Evolutionary conservation across 805 yeast species (phyloP).

Genomic region (Pichia nakasei): DNA sequence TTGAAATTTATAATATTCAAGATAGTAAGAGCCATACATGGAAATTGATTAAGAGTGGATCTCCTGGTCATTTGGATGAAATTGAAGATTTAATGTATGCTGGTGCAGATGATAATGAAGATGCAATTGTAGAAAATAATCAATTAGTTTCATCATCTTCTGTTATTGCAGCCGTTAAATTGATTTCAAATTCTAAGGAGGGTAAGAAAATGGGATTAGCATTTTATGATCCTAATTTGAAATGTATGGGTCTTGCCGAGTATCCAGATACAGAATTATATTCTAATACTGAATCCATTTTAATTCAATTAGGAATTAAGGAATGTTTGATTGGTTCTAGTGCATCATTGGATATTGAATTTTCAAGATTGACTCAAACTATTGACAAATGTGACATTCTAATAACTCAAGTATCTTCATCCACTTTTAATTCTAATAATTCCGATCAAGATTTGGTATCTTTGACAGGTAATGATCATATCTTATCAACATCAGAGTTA

Average conservation of each 20-base stretch:
- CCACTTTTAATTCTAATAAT: conserved; percentile 56
- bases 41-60: conserved; percentile 49
- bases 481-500: conserved; percentile 48
- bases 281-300: conserved; percentile 75
- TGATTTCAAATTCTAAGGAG: conserved; percentile 31
- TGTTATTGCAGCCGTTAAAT: conserved; percentile 46
- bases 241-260: conserved; percentile 63
- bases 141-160: conserved; percentile 19
- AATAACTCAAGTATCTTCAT: conserved; percentile 47
- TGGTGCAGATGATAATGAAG: background rate
- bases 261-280: conserved; percentile 82
- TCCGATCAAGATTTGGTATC: conserved; percentile 73
- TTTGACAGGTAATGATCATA: conserved; percentile 48
- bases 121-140: background rate
- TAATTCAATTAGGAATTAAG: conserved; percentile 83
- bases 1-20: conserved; percentile 52
- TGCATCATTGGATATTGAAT: conserved; percentile 38
- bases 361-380: conserved; percentile 57
- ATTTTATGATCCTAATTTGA: conserved; percentile 64
- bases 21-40: conserved; percentile 46
- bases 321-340: conserved; percentile 59
- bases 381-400: conserved; percentile 74
- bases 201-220: conserved; percentile 64
- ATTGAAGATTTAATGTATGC: conserved; percentile 56
- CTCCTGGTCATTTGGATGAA: conserved; percentile 83